Conservation (phyloP, 495 filamentous ascomycete species). For the Poronia punctata region DNA sequence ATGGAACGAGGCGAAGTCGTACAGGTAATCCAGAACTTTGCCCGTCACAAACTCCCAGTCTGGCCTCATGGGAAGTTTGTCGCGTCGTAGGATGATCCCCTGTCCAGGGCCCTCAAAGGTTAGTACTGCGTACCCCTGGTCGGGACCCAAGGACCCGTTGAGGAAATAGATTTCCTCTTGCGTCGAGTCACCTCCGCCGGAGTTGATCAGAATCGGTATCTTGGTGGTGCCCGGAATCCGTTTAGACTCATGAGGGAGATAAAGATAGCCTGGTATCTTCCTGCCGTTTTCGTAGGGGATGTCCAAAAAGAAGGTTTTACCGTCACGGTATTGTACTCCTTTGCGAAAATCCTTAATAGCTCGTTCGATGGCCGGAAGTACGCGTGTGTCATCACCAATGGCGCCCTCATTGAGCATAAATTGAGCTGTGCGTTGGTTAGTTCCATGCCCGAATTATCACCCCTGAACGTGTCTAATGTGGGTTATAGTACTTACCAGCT, state of each 20-base stretch:
- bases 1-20: background rate
- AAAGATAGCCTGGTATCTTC: slow-evolving; percentile 35
- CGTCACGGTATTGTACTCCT: no score
- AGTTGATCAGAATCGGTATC: slow-evolving; percentile 32
- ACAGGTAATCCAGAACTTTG: slow-evolving; percentile 31
- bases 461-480: no score
- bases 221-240: background rate
- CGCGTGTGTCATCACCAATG: no score
- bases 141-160: slow-evolving; percentile 6
- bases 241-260: slow-evolving; percentile 22
- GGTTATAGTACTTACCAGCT: background rate
- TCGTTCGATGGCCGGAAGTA: no score
- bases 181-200: slow-evolving; percentile 34
- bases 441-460: no score
- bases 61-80: slow-evolving; percentile 27
- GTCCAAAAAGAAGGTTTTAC: slow-evolving; percentile 8
- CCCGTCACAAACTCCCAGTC: slow-evolving; percentile 25
- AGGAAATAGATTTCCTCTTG: slow-evolving; percentile 45
- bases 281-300: slow-evolving; percentile 34
- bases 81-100: slow-evolving; percentile 28
- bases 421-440: no score
- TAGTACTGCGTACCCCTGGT: slow-evolving; percentile 41
- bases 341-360: no score
- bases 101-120: slow-evolving; percentile 47
- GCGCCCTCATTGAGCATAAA: no score